Evolutionary conservation across 805 yeast species (phyloP).

Genomic region (Candida dendrica): DNA sequence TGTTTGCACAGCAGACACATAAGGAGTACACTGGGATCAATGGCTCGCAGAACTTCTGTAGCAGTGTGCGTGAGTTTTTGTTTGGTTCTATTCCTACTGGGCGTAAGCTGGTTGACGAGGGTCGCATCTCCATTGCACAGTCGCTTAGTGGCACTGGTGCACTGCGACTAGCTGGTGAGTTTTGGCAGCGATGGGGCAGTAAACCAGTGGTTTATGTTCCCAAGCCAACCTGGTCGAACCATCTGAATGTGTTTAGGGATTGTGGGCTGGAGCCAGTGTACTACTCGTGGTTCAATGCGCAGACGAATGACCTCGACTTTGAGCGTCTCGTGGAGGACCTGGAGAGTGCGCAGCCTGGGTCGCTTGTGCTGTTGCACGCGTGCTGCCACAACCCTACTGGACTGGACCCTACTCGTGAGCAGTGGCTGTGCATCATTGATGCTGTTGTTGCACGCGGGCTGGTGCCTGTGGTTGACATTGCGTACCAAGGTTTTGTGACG

Average conservation of each 20-base stretch:
- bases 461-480: constrained; percentile 85
- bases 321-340: constrained; percentile 58
- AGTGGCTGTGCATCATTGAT: constrained; percentile 73
- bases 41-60: constrained; percentile 66
- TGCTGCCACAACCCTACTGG: constrained; percentile 98
- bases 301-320: constrained; percentile 56
- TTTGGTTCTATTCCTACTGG: constrained; percentile 62
- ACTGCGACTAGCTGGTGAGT: constrained; percentile 75
- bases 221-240: constrained; percentile 94
- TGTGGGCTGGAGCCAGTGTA: constrained; percentile 58
- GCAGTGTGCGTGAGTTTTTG: constrained; percentile 60
- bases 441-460: constrained; percentile 50
- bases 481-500: constrained; percentile 92
- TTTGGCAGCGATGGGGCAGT: constrained; percentile 52
- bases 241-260: constrained; percentile 67
- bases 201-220: constrained; percentile 52
- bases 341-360: constrained; percentile 44
- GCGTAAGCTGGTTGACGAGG: constrained; percentile 43
- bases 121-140: constrained; percentile 73
- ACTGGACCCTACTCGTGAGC: constrained; percentile 74
- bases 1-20: constrained; percentile 40
- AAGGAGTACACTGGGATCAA: constrained; percentile 85
- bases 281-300: constrained; percentile 66
- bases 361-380: constrained; percentile 77
- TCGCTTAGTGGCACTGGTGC: constrained; percentile 96